Percentiles rank a stretch among this genome's conserved stretches.
Evolutionary conservation across 164 flowering plant species (phyloP).

Genomic region (Vitis rupestris): DNA sequence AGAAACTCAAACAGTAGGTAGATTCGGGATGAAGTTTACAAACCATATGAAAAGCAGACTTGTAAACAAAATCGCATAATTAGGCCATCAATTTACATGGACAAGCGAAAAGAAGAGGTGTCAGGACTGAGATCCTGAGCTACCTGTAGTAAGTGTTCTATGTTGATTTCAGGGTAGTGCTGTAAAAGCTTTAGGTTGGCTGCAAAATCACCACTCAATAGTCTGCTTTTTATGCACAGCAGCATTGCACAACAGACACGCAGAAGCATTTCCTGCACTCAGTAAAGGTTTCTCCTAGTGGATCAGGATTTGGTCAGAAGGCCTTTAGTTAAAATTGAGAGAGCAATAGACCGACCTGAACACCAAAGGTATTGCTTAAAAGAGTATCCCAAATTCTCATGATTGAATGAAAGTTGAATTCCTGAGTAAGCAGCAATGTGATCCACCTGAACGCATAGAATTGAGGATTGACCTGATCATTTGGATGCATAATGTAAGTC

Average conservation of each 20-base stretch:
- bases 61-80: slow-evolving; percentile 1
- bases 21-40: neutral
- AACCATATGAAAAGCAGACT: neutral
- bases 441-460: slow-evolving; percentile 79
- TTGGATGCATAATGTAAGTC: neutral
- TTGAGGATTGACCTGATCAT: slow-evolving; percentile 65
- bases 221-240: slow-evolving; percentile 47
- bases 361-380: slow-evolving; percentile 55
- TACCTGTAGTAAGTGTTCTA: slow-evolving; percentile 58
- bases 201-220: slow-evolving; percentile 56
- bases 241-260: slow-evolving; percentile 73
- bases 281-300: neutral
- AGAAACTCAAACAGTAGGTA: neutral
- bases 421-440: slow-evolving; percentile 71
- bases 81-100: slow-evolving; percentile 19
- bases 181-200: slow-evolving; percentile 66
- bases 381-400: slow-evolving; percentile 78
- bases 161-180: slow-evolving; percentile 56
- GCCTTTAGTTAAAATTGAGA: neutral
- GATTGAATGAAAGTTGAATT: slow-evolving; percentile 50
- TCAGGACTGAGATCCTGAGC: slow-evolving; percentile 46
- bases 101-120: slow-evolving; percentile 30
- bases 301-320: neutral
- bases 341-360: slow-evolving; percentile 53
- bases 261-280: slow-evolving; percentile 65